Evolutionary conservation across 352 stramenopile species (phyloP).

Genomic region (Phytopythium vexans): DNA sequence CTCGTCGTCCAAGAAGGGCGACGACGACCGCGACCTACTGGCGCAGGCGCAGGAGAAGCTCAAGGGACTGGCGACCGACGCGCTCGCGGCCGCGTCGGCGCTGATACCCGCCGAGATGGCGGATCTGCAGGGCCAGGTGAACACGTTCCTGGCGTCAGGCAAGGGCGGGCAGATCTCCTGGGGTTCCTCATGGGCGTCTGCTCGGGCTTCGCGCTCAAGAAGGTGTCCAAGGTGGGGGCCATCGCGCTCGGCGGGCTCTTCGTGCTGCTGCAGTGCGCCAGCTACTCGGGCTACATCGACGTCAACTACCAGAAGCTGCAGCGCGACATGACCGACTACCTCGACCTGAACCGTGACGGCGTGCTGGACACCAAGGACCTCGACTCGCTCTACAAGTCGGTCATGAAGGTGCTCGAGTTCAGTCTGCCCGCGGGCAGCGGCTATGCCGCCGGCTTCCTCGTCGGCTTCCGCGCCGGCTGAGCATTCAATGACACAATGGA

Average conservation of each 20-base stretch:
- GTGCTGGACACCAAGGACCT: conserved; percentile 72
- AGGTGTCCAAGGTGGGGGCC: conserved; percentile 88
- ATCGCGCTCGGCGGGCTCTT: conserved; percentile 84
- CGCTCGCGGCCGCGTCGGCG: conserved; percentile 30
- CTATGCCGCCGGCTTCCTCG: conserved; percentile 68
- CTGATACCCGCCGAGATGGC: conserved; percentile 37
- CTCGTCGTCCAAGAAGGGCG: conserved; percentile 18
- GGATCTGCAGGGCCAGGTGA: conserved; percentile 47
- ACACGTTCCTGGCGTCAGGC: conserved; percentile 61
- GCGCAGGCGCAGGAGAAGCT: conserved; percentile 65
- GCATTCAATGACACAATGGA: neutral
- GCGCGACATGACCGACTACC: conserved; percentile 58
- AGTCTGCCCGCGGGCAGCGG: conserved; percentile 71
- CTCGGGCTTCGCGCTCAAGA: conserved; percentile 88
- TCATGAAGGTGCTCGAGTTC: conserved; percentile 80
- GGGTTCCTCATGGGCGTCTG: conserved; percentile 89
- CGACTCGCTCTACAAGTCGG: conserved; percentile 68
- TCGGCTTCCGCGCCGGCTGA: conserved; percentile 77
- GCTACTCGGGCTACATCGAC: conserved; percentile 88
- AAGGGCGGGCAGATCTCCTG: conserved; percentile 83
- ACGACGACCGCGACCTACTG: conserved; percentile 37
- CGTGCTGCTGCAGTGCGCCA: conserved; percentile 85
- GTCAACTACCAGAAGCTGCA: conserved; percentile 92
- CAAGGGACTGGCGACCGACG: conserved; percentile 32
- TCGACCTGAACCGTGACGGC: conserved; percentile 82